Evolutionary conservation across 352 stramenopile species (phyloP), one percentile per base, ranked within the genome.

Genomic region (Globisporangium cylindrosporum): DNA sequence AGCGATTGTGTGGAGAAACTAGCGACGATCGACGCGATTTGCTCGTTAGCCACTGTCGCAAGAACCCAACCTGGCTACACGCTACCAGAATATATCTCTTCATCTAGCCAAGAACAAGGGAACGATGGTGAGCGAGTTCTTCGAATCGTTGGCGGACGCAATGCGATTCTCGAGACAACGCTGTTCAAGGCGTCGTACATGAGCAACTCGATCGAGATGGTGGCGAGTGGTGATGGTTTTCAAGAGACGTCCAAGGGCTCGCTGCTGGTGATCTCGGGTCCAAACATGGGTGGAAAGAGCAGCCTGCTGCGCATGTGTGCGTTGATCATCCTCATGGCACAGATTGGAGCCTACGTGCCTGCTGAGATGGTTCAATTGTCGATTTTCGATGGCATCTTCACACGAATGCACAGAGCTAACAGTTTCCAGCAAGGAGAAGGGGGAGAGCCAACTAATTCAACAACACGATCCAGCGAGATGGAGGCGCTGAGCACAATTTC

Each of bases 231-330:
- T 14, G 20, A 15, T 53, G 46, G 46, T 7, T 20, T 1, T 48
- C 27, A 29, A 29, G 27, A 29, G 27, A 29, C 27, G 3, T 29
- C 27, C 27, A 14, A 14, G 10, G 75, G 71, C 8, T 67, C 64
- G 0, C 64, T 75, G 32, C n/a, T 82, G 48, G 69, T 88, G n/a
- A 73, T 96, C 22, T 94, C 89, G 0, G 89, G 89, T 3, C 87
- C 89, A 4, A 96, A 95, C 72, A 92, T 94, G 87, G 84, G 87
- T 10, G 89, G 89, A 14, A 96, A 96, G 69, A 90, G 73, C 22
- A 94, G 80, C 43, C 68, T 89, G 18, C 71, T 93, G 15, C 75
- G 88, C 34, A 88, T 82, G 69, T 79, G 77, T 20, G 82, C 82
- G 4, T 73, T 95, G 1, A 67, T 87, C 10, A 74, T 85, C 32